These are phyloP conservation scores for Annulohypoxylon maeteangense DNA, from an alignment of 495 filamentous ascomycete genomes.

Conservation along the genomic window DNA sequence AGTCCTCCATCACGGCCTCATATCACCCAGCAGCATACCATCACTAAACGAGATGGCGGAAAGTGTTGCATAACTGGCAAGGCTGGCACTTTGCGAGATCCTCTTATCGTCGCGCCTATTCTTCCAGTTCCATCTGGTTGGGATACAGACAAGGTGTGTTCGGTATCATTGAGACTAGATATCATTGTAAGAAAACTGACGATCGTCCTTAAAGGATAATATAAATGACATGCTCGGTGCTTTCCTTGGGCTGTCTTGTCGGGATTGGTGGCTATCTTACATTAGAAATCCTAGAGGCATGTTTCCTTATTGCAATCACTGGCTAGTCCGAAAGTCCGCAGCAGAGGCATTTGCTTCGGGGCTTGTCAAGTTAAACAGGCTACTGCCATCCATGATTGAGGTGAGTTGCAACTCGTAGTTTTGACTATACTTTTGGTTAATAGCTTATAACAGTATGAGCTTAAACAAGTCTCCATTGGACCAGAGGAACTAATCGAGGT, in stretches of 20 bases:
- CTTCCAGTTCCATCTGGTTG: constrained; percentile 38
- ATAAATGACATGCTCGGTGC: constrained; percentile 45
- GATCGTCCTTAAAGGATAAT: constrained; percentile 2
- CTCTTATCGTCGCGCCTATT: constrained; percentile 43
- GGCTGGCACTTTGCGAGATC: constrained; percentile 37
- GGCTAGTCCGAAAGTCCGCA: constrained; percentile 45
- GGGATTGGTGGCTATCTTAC: constrained; percentile 49
- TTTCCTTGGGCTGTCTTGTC: constrained; percentile 45
- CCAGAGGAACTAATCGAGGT: constrained; percentile 31
- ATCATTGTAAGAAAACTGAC: constrained; percentile 14
- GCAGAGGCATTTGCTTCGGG: constrained; percentile 37
- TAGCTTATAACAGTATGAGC: constrained; percentile 31
- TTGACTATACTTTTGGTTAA: background rate
- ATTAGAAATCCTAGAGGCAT: constrained; percentile 26
- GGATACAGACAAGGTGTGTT: constrained; percentile 24
- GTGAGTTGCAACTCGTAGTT: constrained; percentile 22
- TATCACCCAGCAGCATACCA: constrained; percentile 12
- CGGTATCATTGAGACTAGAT: background rate
- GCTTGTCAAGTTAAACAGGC: constrained; percentile 36
- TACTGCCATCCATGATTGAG: constrained; percentile 43
- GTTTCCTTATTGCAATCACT: constrained; percentile 40
- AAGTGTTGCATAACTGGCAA: constrained; percentile 46
- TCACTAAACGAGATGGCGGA: constrained; percentile 39
- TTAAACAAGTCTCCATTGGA: constrained; percentile 28
- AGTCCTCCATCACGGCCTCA: constrained; percentile 24